Base-by-base conservation (phyloP, 176 grass and related monocot genomes). In the Olyra latifolia region DNA sequence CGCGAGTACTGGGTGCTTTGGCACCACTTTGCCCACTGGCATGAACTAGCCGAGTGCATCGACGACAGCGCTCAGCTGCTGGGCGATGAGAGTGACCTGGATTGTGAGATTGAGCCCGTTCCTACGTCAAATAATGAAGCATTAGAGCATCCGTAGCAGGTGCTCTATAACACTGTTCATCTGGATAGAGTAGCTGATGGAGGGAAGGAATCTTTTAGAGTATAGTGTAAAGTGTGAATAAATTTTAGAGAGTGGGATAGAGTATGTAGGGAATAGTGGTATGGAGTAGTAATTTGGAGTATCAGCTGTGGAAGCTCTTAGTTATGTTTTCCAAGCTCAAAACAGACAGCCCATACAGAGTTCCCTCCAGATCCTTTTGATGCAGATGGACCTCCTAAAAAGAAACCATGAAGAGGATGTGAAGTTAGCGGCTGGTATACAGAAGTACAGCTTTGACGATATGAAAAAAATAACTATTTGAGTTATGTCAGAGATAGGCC, bases 381-480 rank as follows among this genome's bases (percentile, higher is more conserved):
- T 68, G 73, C 86, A 54, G 89, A 92, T 92, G 87, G 79, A 64
- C 75, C 83, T 29, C 41, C 80, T 57, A 93, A 89, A 84, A 93
- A 89, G 79, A 97, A 92, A 86, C 43, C 90, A 92, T 85, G 92
- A 97, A 75, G 95, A 97, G 87, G 95, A 97, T 83, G 75, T 62
- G 17, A 89, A 97, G 47, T 52, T 97, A 87, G 87, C 79, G 46
- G 58, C 87, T 67, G 87, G 82, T 55, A 91, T 97, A 27, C 85
- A 87, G 68, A 94, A 92, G 76, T 94, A 82, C 68, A 97, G 88
- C 42, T 82, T 91, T 70, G 83, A 92, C 55, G 87, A 15, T 66
- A 25, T 72, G 71, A 87, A 91, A 82, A 94, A 50, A 28, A 30
- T 58, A 65, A 59, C 14, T 29, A 82, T 80, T 25, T 71, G 22